Evolutionary conservation across 768 basidiomycete genomes (phyloP), one percentile per base, ranked within the genome.

Genomic region (Cystobasidiopsis lactophilus): DNA sequence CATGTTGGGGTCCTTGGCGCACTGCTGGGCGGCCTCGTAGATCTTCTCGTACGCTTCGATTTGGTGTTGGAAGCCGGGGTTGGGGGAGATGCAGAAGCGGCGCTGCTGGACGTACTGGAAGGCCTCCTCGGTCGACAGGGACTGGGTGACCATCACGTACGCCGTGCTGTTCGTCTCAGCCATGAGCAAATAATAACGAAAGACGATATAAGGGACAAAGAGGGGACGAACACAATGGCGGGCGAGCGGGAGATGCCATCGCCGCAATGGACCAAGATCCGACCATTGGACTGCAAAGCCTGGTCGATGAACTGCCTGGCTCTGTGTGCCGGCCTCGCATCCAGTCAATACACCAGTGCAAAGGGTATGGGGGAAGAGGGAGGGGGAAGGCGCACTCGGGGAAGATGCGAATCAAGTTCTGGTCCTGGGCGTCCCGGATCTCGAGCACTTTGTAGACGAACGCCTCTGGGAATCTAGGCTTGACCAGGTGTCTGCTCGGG

Each of bases 21-120:
- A 72, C 0, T 82, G 81, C 23, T 75, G 70, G 52, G 70, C 75
- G 9, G 86, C 86, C 60, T 75, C 78, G 64, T 88, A 84, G 63
- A 91, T 91, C 3, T 85, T 82, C 66, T 89, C 84, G 58, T 88
- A 91, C 70, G 88, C 86, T 75, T 91, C 89, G 64, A 91, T 80
- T 65, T 91, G 86, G 10, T 82, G 83, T 60, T 89, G 65, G 67
- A 93, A 93, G 2, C 85, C 86, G 14, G 80, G 78, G 60, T 91
- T 86, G 11, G 85, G 88, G 1, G 83, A 84, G 57, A 89, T 88
- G 66, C 86, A 93, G 61, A 91, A 93, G 41, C 86, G 75, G 44
- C 85, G 73, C 1, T 53, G 37, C 45, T 63, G 62, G 10, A 63
- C 62, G 26, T 62, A 59, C 2, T 41, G 30, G 40, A 63, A 63